Percentiles rank a stretch among this genome's conserved stretches.
phyloP scores from a whole-genome alignment of 352 stramenopile species.

The Phytophthora brassicae region DNA sequence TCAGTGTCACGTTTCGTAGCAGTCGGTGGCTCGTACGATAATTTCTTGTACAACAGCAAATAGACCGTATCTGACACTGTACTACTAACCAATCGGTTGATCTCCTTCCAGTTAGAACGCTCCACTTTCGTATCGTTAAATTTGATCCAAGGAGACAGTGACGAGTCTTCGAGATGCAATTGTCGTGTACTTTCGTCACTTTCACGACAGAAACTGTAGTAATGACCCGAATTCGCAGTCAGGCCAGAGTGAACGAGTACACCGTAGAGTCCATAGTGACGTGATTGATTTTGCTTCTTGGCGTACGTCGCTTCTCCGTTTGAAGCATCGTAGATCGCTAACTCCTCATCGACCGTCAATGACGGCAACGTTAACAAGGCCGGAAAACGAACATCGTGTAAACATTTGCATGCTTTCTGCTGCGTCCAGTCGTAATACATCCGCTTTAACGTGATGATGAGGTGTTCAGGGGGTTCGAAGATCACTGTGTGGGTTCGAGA shows the following conservation, averaged over 20 bases:
- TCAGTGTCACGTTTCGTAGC: constrained; percentile 5
- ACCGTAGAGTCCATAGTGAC: constrained; percentile 87
- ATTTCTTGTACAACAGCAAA: constrained; percentile 87
- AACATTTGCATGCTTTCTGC: constrained; percentile 86
- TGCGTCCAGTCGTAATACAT: constrained; percentile 91
- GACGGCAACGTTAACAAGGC: constrained; percentile 67
- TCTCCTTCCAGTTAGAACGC: constrained; percentile 79
- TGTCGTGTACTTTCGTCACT: constrained; percentile 69
- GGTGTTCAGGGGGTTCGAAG: constrained; percentile 71
- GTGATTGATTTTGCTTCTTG: constrained; percentile 38
- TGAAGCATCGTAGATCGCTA: constrained; percentile 22
- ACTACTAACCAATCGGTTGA: constrained; percentile 69
- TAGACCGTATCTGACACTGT: constrained; percentile 90
- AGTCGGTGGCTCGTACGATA: constrained; percentile 51
- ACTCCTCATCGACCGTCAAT: constrained; percentile 60
- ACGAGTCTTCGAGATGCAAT: constrained; percentile 79
- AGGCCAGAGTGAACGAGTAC: constrained; percentile 89
- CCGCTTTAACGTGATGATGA: constrained; percentile 89
- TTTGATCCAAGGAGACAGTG: constrained; percentile 87
- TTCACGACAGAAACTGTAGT: constrained; percentile 89
- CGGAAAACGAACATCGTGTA: constrained; percentile 83
- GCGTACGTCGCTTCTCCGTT: constrained; percentile 9
- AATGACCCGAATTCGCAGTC: constrained; percentile 89
- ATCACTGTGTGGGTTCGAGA: constrained; percentile 82
- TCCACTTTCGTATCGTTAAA: constrained; percentile 90